Evolutionary conservation across 352 stramenopile species (phyloP), one percentile per base, ranked within the genome.

Genomic region (Globisporangium alternatum): DNA sequence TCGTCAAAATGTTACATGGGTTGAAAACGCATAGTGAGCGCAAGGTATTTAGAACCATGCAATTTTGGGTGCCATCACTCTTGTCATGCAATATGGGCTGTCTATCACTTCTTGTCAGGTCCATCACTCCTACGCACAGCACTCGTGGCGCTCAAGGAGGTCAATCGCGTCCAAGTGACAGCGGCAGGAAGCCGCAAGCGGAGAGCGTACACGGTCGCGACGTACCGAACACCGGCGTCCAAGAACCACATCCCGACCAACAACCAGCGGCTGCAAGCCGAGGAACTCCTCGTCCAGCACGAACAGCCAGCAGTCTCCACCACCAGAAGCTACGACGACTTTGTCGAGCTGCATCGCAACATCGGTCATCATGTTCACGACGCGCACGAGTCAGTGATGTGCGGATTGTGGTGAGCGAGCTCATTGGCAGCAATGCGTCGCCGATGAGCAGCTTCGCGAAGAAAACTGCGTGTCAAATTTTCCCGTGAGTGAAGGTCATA

Each of bases 191-290:
- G 3, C 33, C 33, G 39, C 3, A 2, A 21, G 19, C 22, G n/a
- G 2, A 15, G 10, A 6, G 1, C 15, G 28, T 56, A 56, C 49
- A 33, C 33, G 5, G 12, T 56, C 15, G 49, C 39, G 49, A 12
- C 28, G 25, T 56, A 39, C n/a, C 49, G 28, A 35, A 15, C 49
- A 45, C 39, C 15, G 5, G 7, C 49, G 28, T 56, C 49, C 28
- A 56, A 39, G 49, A 56, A 56, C 49, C 49, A 13, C 49, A 56
- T 56, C 28, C 49, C 49, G 7, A 56, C 28, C 49, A 56, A 56
- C 28, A n/a, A n/a, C n/a, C n/a, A n/a, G n/a, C 25, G 21, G 6
- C 19, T 39, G 49, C 3, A 31, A 7, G 15, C 25, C 15, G 48
- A 21, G 2, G 48, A 55, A 28, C 28, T 9, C 25, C 33, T 6